These are phyloP conservation scores for Diaporthe batatas DNA, from an alignment of 2,329 filamentous ascomycete species.

Conservation along the genomic window DNA sequence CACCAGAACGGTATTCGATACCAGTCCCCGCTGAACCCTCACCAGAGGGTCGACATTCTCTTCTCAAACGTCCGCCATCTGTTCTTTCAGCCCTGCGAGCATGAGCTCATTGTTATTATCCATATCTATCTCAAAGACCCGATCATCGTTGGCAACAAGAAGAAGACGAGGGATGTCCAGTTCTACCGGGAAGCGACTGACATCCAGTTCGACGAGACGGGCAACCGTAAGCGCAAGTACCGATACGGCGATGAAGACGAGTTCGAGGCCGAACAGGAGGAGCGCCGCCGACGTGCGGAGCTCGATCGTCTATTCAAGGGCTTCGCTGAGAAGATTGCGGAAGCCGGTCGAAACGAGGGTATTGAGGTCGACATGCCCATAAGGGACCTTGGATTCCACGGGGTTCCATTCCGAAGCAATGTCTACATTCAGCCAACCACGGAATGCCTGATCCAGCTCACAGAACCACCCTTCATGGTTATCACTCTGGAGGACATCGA, in stretches of 20 bases:
- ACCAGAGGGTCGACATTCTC: constrained; percentile 90
- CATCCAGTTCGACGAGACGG: constrained; percentile 98
- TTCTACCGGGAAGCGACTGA: constrained; percentile 98
- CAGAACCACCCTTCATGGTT: constrained; percentile 96
- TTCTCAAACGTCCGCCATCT: constrained; percentile 99
- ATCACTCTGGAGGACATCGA: constrained; percentile 96
- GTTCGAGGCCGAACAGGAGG: constrained; percentile 98
- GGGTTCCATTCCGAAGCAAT: constrained; percentile 95
- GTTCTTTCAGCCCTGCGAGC: constrained; percentile 97
- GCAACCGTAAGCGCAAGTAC: constrained; percentile 97
- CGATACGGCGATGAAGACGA: constrained; percentile 98
- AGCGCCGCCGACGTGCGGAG: constrained; percentile 89
- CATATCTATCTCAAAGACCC: constrained; percentile 98
- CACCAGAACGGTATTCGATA: constrained; percentile 99
- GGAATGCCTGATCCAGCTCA: constrained; percentile 96
- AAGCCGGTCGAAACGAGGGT: constrained; percentile 90
- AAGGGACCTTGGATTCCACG: constrained; percentile 95
- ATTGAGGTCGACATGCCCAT: constrained; percentile 97
- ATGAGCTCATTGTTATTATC: constrained; percentile 97
- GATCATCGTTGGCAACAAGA: constrained; percentile 96
- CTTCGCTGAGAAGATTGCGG: constrained; percentile 97
- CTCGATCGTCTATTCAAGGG: constrained; percentile 96
- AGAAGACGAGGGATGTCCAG: constrained; percentile 98
- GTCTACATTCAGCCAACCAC: constrained; percentile 97
- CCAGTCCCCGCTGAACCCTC: constrained; percentile 81